Evolutionary conservation across 2,329 filamentous ascomycete genomes (phyloP).

Genomic region (Botrytis paeoniae): DNA sequence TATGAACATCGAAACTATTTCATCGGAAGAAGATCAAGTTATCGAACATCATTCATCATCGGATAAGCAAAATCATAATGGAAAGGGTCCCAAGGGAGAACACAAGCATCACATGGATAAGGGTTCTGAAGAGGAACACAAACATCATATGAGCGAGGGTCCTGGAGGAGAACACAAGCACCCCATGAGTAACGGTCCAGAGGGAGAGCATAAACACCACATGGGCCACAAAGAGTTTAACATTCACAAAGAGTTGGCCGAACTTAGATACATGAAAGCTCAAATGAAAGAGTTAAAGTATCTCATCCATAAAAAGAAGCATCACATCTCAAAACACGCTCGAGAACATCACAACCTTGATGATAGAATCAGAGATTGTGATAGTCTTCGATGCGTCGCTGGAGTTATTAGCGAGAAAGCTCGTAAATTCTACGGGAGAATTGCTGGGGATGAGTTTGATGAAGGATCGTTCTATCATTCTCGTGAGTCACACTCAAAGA

Average conservation of each 20-base stretch:
- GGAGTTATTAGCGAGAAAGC: constrained; percentile 42
- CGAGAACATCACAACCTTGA: constrained; percentile 38
- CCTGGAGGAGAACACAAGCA: neutral
- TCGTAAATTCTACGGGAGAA: constrained; percentile 37
- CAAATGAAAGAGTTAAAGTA: constrained; percentile 44
- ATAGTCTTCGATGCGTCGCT: constrained; percentile 45
- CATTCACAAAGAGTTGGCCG: constrained; percentile 44
- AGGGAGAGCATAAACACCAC: neutral
- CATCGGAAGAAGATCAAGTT: constrained; percentile 34
- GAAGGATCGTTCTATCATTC: constrained; percentile 19
- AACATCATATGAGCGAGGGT: neutral
- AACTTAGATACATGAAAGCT: constrained; percentile 45
- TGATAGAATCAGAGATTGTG: constrained; percentile 39
- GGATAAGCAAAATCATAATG: constrained; percentile 4
- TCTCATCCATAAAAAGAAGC: constrained; percentile 45
- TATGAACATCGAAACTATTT: constrained; percentile 44
- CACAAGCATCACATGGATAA: neutral
- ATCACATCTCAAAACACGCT: constrained; percentile 36
- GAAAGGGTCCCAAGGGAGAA: constrained; percentile 9
- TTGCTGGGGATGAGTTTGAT: constrained; percentile 24
- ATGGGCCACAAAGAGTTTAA: constrained; percentile 26
- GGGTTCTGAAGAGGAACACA: neutral
- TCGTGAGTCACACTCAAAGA: constrained; percentile 14
- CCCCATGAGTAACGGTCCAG: neutral
- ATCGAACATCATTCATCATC: constrained; percentile 27